Conservation (phyloP, 805 yeast species). For the Saccharomycopsis malanga region DNA sequence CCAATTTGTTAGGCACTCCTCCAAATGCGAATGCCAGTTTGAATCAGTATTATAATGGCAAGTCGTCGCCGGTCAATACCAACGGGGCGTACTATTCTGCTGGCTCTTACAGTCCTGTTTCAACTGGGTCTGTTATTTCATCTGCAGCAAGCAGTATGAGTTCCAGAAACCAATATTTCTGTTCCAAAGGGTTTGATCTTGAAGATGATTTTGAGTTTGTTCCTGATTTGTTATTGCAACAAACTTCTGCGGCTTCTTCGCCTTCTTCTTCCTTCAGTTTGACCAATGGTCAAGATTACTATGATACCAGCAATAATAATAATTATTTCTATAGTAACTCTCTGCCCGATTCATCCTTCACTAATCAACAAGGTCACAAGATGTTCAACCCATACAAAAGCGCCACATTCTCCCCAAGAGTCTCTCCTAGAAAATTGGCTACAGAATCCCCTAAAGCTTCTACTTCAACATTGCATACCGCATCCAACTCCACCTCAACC, state of each 20-base stretch:
- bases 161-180: constrained; percentile 15
- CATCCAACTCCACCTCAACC: neutral
- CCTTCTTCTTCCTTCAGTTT: neutral
- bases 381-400: constrained; percentile 22
- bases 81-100: constrained; percentile 5
- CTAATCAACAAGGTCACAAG: neutral
- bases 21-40: neutral
- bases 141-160: neutral
- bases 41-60: neutral
- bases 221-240: constrained; percentile 16
- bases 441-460: neutral
- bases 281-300: neutral
- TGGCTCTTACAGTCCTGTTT: neutral
- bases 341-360: neutral
- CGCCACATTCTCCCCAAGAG: constrained; percentile 20
- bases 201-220: constrained; percentile 21
- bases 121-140: neutral
- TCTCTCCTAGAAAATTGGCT: constrained; percentile 16
- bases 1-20: neutral
- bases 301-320: neutral
- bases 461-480: neutral
- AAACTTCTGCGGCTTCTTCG: neutral
- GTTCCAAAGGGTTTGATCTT: constrained; percentile 21
- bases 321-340: constrained; percentile 1
- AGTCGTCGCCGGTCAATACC: constrained; percentile 1